Evolutionary conservation across 345 rosid genomes (phyloP).

Genomic region (Psidium friedrichsthalianum): DNA sequence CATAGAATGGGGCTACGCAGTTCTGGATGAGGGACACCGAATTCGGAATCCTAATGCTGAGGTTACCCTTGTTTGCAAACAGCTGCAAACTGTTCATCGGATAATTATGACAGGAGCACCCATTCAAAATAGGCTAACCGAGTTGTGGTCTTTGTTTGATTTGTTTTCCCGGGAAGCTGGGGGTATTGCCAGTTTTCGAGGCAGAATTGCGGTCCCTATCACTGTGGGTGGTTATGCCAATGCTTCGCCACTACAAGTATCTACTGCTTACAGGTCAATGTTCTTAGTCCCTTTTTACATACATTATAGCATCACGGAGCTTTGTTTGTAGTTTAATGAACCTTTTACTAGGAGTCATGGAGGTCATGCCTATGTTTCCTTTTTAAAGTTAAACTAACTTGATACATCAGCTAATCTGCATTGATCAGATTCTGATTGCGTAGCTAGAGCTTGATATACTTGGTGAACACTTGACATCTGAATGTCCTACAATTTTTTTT

Average conservation of each 20-base stretch:
- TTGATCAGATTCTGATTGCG: not conserved
- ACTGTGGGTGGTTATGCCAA: constrained; percentile 97
- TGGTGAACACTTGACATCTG: not conserved
- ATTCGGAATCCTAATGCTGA: constrained; percentile 97
- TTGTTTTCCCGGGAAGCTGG: constrained; percentile 98
- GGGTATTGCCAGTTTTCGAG: constrained; percentile 94
- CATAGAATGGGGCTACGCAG: constrained; percentile 91
- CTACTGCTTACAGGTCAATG: constrained; percentile 83
- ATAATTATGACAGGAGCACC: constrained; percentile 98
- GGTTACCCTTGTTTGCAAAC: constrained; percentile 84
- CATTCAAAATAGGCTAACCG: constrained; percentile 85
- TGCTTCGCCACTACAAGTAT: constrained; percentile 96
- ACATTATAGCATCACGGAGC: not conserved
- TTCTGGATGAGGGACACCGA: constrained; percentile 94
- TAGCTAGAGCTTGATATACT: not conserved
- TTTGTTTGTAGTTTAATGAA: not conserved
- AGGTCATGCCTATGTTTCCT: not conserved
- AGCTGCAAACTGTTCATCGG: constrained; percentile 91
- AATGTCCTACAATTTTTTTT: constrained; percentile 4
- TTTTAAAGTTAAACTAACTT: not conserved
- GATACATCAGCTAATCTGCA: not conserved
- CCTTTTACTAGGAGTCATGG: not conserved
- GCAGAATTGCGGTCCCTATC: constrained; percentile 92
- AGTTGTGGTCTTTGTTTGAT: constrained; percentile 95
- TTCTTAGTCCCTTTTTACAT: not conserved